Base-by-base conservation (phyloP, 441 rosid genomes). In the Viola pubescens region DNA sequence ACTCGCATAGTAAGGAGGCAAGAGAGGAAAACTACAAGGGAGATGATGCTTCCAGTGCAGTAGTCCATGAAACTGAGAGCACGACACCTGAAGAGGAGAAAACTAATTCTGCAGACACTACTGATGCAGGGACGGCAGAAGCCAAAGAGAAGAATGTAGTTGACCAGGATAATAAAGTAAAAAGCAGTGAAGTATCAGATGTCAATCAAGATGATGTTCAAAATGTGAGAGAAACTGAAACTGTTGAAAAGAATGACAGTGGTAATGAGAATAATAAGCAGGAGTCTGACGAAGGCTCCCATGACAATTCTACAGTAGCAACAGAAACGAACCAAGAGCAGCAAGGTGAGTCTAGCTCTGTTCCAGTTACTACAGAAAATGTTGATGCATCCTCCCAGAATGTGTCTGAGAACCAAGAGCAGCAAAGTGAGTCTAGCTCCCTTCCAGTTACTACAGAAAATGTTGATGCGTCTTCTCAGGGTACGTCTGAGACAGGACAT, bases 41-140 rank as follows among this genome's bases (percentile, higher is more conserved):
- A 52, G 91, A 89, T 73, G 90, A 84, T 85, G 94, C 97, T 44
- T 89, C 95, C n/a, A 87, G 97, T 42, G 91, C 86, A 68, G 94
- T 87, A 7, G 85, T 68, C 48, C 90, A 81, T 61, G 79, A 83
- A 62, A 61, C 71, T 48, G 77, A 81, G 48, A 74, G 72, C 63
- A 61, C 10, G 4, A 71, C 44, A 4, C 59, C 66, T 39, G 77
- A 67, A 55, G 71, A 73, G 60, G 84, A 71, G 70, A 72, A 68
- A 45, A 74, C 69, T 45, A 66, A 53, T 53, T 13, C 51, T 1
- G 62, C 64, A 38, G 74, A 62, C 49, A 16, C 75, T 49, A 55
- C 61, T 6, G 69, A 71, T 42, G 55, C 61, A 38, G 78, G 69
- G 62, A 72, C 68, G 58, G 77, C 52, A 41, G 77, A 60, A 50